Percentiles rank a stretch among this genome's conserved stretches.
Conservation (phyloP, 2,329 filamentous ascomycete species). For the Emydomyces testavorans region DNA sequence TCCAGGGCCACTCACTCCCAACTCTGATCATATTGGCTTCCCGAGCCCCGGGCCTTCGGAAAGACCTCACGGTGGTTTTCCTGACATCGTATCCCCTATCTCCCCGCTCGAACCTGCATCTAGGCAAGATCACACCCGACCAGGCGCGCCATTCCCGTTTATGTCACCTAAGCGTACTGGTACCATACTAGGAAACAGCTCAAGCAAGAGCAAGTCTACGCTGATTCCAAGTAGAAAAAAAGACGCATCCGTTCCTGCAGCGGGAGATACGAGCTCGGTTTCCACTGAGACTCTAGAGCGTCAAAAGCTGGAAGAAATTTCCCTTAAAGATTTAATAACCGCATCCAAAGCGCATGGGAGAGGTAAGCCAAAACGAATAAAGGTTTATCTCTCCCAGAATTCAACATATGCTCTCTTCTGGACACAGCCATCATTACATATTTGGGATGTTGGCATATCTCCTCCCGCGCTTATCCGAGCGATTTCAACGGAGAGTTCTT, state of each 20-base stretch:
- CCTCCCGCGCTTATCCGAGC: slow-evolving; percentile 27
- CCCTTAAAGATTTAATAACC: slow-evolving; percentile 24
- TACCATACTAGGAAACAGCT: slow-evolving; percentile 7
- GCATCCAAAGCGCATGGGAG: slow-evolving; percentile 21
- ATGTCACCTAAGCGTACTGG: slow-evolving; percentile 3
- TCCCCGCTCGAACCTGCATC: slow-evolving; percentile 5
- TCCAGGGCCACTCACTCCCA: not conserved
- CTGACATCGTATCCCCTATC: slow-evolving; percentile 13
- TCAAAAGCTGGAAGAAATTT: slow-evolving; percentile 33
- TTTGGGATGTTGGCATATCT: slow-evolving; percentile 32
- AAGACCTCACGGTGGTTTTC: slow-evolving; percentile 1
- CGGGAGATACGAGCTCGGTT: slow-evolving; percentile 29
- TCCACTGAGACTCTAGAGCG: slow-evolving; percentile 28
- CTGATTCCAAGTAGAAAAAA: slow-evolving; percentile 4
- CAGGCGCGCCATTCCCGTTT: slow-evolving; percentile 1
- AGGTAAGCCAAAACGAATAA: slow-evolving; percentile 28
- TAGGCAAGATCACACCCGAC: not conserved
- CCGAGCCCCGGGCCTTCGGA: slow-evolving; percentile 5
- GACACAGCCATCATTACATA: slow-evolving; percentile 30
- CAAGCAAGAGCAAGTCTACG: slow-evolving; percentile 7
- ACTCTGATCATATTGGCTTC: not conserved
- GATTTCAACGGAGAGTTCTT: slow-evolving; percentile 31
- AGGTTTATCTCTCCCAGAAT: slow-evolving; percentile 31
- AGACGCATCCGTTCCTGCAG: slow-evolving; percentile 7
- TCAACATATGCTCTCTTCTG: slow-evolving; percentile 33